Conservation (phyloP, 192 early-diverging fungal genomes). For the Allomyces javanicus region DNA sequence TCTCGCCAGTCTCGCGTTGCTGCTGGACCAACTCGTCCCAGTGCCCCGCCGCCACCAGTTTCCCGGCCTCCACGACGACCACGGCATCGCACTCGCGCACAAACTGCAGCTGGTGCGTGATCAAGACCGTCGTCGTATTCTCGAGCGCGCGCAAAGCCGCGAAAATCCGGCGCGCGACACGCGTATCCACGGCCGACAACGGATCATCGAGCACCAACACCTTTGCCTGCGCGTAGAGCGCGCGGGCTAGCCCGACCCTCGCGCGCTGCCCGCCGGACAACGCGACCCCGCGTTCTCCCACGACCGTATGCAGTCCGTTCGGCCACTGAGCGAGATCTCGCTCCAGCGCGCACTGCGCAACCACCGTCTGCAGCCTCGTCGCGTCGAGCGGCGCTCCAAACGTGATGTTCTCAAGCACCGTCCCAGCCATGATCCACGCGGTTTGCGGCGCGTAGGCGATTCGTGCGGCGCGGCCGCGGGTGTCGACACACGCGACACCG, state of each 20-base stretch:
- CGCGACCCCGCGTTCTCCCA: neutral
- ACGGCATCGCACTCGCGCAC: conserved; percentile 14
- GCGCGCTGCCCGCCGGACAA: conserved; percentile 40
- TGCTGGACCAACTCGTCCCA: neutral
- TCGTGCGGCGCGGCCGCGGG: conserved; percentile 17
- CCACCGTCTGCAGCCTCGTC: conserved; percentile 22
- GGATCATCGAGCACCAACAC: conserved; percentile 46
- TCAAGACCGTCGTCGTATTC: conserved; percentile 7
- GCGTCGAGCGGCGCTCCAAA: conserved; percentile 45
- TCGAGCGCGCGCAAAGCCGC: neutral
- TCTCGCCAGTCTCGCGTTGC: neutral
- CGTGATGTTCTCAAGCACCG: conserved; percentile 42
- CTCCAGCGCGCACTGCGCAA: conserved; percentile 32
- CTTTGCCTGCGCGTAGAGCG: conserved; percentile 21
- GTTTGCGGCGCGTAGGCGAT: conserved; percentile 57
- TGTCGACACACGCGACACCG: neutral
- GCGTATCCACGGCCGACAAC: conserved; percentile 4
- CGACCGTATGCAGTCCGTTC: conserved; percentile 1
- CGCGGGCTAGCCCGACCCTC: conserved; percentile 37
- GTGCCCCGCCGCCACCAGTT: neutral
- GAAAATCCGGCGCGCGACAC: neutral
- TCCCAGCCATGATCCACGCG: conserved; percentile 69
- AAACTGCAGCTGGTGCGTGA: conserved; percentile 29
- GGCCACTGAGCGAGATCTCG: conserved; percentile 36
- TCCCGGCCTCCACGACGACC: conserved; percentile 14